Conservation (phyloP, 306 rosid genomes). For the Pterocarpus macrocarpus region DNA sequence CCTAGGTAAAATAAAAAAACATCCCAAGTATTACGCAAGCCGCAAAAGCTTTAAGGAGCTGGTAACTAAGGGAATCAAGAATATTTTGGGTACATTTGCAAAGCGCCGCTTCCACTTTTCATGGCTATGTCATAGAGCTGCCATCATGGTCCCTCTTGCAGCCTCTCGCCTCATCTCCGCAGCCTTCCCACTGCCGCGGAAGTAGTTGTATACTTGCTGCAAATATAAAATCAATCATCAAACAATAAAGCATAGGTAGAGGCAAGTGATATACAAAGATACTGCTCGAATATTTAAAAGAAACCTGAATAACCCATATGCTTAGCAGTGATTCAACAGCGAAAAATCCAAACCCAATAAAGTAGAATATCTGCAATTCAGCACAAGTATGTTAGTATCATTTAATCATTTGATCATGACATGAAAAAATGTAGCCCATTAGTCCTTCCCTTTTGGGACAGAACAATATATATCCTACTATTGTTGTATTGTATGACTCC, state of each 20-base stretch:
- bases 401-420: slow-evolving; percentile 8
- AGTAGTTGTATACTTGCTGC: slow-evolving; percentile 97
- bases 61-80: background rate
- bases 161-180: slow-evolving; percentile 79
- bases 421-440: background rate
- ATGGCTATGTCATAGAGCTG: slow-evolving; percentile 64
- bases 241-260: slow-evolving; percentile 15
- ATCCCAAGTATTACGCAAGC: slow-evolving; percentile 27
- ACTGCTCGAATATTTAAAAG: too few species aligned
- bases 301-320: slow-evolving; percentile 95
- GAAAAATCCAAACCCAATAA: slow-evolving; percentile 79
- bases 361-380: slow-evolving; percentile 73
- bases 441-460: background rate
- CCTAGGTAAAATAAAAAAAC: background rate
- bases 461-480: background rate
- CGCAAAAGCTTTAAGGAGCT: slow-evolving; percentile 1
- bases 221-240: slow-evolving; percentile 37
- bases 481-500: background rate
- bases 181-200: slow-evolving; percentile 94
- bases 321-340: slow-evolving; percentile 72
- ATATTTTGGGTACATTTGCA: slow-evolving; percentile 1
- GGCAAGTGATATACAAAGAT: too few species aligned
- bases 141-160: slow-evolving; percentile 73
- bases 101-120: slow-evolving; percentile 27
- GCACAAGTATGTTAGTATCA: slow-evolving; percentile 26